A percentile compares a stretch with the other conserved stretches of the same genome.
Conservation (phyloP, 352 stramenopile species). For the Phytophthora crassamura region DNA sequence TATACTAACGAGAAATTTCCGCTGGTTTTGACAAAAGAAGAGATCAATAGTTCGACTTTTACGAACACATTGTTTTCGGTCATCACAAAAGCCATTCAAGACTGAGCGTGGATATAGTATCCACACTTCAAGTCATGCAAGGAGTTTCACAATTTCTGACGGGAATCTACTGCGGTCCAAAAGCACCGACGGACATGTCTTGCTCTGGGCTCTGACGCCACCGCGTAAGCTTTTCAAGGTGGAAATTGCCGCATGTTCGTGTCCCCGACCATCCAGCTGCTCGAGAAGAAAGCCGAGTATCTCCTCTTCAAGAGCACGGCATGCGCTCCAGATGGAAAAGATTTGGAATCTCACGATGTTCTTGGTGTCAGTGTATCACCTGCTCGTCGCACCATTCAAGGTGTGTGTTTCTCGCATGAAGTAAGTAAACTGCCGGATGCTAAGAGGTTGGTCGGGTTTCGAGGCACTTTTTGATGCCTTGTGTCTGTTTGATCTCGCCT, state of each 20-base stretch:
- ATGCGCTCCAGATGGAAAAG: conserved; percentile 31
- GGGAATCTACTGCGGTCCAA: neutral
- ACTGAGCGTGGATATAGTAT: too few relatives aligned
- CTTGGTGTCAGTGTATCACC: conserved; percentile 45
- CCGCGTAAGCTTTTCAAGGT: conserved; percentile 12
- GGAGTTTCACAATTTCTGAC: too few relatives aligned
- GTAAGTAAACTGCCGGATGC: conserved; percentile 25
- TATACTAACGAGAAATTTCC: too few relatives aligned
- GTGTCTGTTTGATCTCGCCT: conserved; percentile 45
- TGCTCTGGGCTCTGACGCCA: conserved; percentile 12
- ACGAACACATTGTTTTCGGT: too few relatives aligned
- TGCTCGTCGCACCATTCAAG: conserved; percentile 50
- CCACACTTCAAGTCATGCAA: too few relatives aligned
- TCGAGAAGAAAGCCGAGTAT: conserved; percentile 24
- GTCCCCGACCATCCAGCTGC: conserved; percentile 13
- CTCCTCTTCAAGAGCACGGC: conserved; percentile 7
- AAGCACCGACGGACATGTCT: neutral
- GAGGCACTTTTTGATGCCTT: conserved; percentile 57
- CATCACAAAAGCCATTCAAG: too few relatives aligned
- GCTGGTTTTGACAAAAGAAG: too few relatives aligned
- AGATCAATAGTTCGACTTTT: too few relatives aligned
- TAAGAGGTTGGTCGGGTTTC: conserved; percentile 42
- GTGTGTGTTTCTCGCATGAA: conserved; percentile 56
- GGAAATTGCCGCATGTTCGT: conserved; percentile 26
- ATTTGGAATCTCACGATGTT: conserved; percentile 57